Conservation (phyloP, 2,329 filamentous ascomycete genomes). For the Talaromyces sp. region DNA sequence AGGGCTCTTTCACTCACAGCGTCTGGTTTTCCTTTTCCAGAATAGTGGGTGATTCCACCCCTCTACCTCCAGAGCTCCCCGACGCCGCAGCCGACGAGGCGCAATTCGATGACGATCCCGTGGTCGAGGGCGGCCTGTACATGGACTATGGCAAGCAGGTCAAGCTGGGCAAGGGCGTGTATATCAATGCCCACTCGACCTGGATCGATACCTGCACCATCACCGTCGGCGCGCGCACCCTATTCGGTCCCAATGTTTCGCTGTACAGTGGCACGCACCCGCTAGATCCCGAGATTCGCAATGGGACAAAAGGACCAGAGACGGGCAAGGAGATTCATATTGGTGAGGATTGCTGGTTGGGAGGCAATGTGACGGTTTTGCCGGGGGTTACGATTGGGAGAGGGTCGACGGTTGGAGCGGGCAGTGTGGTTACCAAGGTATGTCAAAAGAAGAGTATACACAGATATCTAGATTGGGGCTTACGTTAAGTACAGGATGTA, state of each 20-base stretch:
- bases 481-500: constrained; percentile 27
- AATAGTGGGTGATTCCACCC: constrained; percentile 45
- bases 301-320: constrained; percentile 72
- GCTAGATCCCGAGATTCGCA: constrained; percentile 65
- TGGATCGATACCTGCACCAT: constrained; percentile 74
- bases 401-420: constrained; percentile 70
- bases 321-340: constrained; percentile 66
- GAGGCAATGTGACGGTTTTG: constrained; percentile 64
- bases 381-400: constrained; percentile 73
- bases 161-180: constrained; percentile 64
- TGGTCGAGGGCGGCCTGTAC: constrained; percentile 63
- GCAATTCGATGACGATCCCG: constrained; percentile 60
- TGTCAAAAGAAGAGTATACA: not conserved
- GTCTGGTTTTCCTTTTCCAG: not conserved
- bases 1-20: not conserved
- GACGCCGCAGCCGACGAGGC: constrained; percentile 60
- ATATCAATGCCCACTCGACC: constrained; percentile 68
- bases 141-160: constrained; percentile 77
- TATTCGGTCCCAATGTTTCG: constrained; percentile 72
- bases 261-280: constrained; percentile 75
- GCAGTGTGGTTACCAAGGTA: constrained; percentile 74
- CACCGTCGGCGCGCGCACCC: constrained; percentile 67
- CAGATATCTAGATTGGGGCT: not conserved
- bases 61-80: constrained; percentile 55
- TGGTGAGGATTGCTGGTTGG: constrained; percentile 77